Percentiles rank a stretch among this genome's conserved stretches.
phyloP scores from a whole-genome alignment of 306 rosid species.

The Carpinus viminea region DNA sequence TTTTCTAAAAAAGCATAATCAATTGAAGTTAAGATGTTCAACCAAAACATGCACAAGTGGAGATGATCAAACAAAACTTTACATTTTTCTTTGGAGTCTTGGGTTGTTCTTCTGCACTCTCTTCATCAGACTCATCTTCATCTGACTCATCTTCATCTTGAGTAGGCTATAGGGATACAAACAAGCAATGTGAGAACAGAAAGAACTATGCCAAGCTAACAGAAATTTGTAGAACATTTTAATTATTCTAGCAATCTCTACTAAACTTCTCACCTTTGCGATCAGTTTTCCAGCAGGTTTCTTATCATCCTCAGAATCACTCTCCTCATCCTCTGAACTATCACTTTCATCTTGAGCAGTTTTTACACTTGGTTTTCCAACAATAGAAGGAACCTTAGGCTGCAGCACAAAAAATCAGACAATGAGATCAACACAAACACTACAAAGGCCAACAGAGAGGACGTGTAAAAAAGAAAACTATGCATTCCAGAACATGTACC shows the following conservation, averaged over 20 bases:
- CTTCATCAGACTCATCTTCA: constrained; percentile 32
- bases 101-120: constrained; percentile 32
- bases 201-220: background rate
- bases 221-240: background rate
- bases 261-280: constrained; percentile 15
- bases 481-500: constrained; percentile 10
- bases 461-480: background rate
- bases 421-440: background rate
- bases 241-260: background rate
- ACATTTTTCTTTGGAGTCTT: constrained; percentile 59
- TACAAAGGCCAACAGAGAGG: background rate
- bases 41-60: background rate
- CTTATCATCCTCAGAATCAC: constrained; percentile 9
- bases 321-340: constrained; percentile 27
- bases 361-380: constrained; percentile 20
- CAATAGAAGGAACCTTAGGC: constrained; percentile 14
- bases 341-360: constrained; percentile 26
- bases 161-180: constrained; percentile 26
- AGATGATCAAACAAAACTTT: background rate
- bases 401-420: background rate
- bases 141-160: constrained; percentile 40
- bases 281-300: constrained; percentile 19
- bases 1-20: background rate
- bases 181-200: background rate
- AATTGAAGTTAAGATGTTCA: background rate